phyloP scores from a whole-genome alignment of 805 yeast genomes.

The Danielia reshetovae region DNA sequence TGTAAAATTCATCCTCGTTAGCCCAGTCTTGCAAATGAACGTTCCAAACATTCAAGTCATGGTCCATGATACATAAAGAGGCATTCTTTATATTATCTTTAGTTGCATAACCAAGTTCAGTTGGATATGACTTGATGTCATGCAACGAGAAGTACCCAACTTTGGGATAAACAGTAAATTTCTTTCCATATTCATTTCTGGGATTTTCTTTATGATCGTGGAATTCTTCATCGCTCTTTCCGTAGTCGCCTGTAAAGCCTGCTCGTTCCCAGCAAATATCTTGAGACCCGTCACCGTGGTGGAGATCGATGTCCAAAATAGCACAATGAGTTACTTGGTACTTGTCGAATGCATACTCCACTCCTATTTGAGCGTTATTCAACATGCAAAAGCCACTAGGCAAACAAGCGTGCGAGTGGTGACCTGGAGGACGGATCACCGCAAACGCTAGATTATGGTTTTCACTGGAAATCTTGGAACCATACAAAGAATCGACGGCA shows the following conservation, averaged over 20 bases:
- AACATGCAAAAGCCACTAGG: constrained; percentile 83
- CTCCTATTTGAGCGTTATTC: constrained; percentile 77
- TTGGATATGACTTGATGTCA: constrained; percentile 83
- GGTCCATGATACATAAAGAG: constrained; percentile 73
- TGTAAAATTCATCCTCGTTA: constrained; percentile 60
- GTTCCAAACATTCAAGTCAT: constrained; percentile 78
- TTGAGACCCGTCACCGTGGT: constrained; percentile 88
- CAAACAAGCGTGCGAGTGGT: constrained; percentile 77
- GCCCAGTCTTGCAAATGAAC: constrained; percentile 69
- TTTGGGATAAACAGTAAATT: constrained; percentile 47
- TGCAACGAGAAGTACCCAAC: constrained; percentile 83
- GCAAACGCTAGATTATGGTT: constrained; percentile 52
- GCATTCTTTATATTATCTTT: constrained; percentile 70
- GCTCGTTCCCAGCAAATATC: constrained; percentile 82
- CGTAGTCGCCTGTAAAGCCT: constrained; percentile 48
- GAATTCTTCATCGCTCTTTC: constrained; percentile 46
- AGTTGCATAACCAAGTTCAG: constrained; percentile 74
- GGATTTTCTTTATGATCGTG: constrained; percentile 27
- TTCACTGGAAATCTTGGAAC: constrained; percentile 13
- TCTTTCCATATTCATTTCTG: constrained; percentile 47
- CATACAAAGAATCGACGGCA: constrained; percentile 52
- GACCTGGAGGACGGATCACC: constrained; percentile 80
- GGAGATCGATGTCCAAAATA: constrained; percentile 77
- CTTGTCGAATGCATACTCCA: constrained; percentile 64
- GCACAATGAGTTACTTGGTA: constrained; percentile 76